phyloP scores from a whole-genome alignment of 305 asterid genomes.

The Fraxinus velutina region DNA sequence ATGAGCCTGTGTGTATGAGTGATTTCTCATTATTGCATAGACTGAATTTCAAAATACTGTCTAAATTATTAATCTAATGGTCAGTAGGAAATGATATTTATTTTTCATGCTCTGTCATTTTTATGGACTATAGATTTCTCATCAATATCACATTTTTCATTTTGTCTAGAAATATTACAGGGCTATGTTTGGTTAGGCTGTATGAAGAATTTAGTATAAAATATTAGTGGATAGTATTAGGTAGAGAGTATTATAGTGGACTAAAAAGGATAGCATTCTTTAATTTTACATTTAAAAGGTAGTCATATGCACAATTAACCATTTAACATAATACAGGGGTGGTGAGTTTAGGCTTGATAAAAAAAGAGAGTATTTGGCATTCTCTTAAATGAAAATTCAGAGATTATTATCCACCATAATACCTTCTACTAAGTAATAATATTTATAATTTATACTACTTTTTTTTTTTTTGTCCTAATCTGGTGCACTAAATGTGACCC shows the following conservation, averaged over 20 bases:
- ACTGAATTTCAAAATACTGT: not conserved
- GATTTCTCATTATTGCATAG: not conserved
- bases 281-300: not conserved
- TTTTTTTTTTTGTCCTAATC: not conserved
- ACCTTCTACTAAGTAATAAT: not conserved
- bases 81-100: not conserved
- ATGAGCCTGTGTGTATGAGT: not conserved
- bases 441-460: not conserved
- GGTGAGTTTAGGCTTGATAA: not conserved
- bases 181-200: not conserved
- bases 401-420: not conserved
- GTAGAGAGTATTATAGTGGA: not conserved
- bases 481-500: not conserved
- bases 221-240: not conserved
- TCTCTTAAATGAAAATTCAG: not conserved
- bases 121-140: not conserved
- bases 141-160: not conserved
- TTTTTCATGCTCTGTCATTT: not conserved
- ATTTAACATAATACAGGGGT: not conserved
- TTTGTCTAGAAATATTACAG: not conserved
- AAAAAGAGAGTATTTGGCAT: not conserved
- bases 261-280: not conserved
- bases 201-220: not conserved
- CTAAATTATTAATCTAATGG: not conserved
- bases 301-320: not conserved